phyloP scores from a whole-genome alignment of 2,329 filamentous ascomycete species.

The Lomentospora prolificans region DNA sequence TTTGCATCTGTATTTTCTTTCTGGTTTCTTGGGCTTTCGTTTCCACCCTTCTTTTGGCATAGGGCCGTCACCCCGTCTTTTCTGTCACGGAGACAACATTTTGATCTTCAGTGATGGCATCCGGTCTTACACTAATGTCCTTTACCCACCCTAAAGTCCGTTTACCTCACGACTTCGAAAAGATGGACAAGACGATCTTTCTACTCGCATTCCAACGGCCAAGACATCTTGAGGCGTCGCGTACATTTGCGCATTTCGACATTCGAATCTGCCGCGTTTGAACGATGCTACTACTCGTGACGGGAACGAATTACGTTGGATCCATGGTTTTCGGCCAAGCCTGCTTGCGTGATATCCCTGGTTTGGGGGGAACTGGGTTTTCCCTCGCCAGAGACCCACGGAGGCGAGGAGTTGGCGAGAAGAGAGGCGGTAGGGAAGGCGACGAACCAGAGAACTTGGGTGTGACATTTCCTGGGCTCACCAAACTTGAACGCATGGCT shows the following conservation, averaged over 20 bases:
- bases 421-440: not conserved
- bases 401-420: not conserved
- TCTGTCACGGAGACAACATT: not conserved
- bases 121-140: not conserved
- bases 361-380: not conserved
- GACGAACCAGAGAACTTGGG: not conserved
- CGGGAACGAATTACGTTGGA: not conserved
- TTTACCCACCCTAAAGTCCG: not conserved
- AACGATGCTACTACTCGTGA: too few relatives aligned
- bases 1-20: conserved; percentile 1
- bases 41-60: not conserved
- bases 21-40: not conserved
- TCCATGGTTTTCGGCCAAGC: not conserved
- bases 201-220: not conserved
- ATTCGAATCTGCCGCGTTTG: too few relatives aligned
- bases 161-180: conserved; percentile 6
- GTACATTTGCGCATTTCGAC: not conserved
- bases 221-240: not conserved
- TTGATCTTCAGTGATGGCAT: not conserved
- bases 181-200: not conserved
- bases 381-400: not conserved
- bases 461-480: not conserved
- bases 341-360: not conserved
- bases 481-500: not conserved
- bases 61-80: not conserved